Conservation (phyloP, 306 rosid genomes). For the Trifolium subterraneum region DNA sequence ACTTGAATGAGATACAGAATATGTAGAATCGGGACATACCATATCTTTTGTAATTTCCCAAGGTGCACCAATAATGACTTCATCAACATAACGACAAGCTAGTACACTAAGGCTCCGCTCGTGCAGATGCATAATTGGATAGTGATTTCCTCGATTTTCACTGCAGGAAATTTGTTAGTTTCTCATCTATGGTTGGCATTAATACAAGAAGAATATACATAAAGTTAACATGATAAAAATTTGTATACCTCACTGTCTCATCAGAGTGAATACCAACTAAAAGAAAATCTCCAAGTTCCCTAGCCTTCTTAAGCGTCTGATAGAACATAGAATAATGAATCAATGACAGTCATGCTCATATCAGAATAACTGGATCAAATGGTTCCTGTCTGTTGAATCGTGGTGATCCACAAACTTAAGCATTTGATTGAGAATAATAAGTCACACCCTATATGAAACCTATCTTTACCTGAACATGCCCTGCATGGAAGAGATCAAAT, state of each 20-base stretch:
- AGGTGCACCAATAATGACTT: slow-evolving; percentile 98
- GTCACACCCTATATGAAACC: slow-evolving; percentile 10
- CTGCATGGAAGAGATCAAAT: slow-evolving; percentile 99
- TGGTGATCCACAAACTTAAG: slow-evolving; percentile 18
- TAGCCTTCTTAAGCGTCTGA: slow-evolving; percentile 90
- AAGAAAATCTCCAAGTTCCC: slow-evolving; percentile 94
- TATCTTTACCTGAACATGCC: slow-evolving; percentile 84
- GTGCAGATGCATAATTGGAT: slow-evolving; percentile 92
- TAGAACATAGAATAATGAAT: slow-evolving; percentile 35
- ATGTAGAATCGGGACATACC: slow-evolving; percentile 57
- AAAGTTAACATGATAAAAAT: slow-evolving; percentile 31
- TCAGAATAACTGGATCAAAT: slow-evolving; percentile 18
- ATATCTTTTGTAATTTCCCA: slow-evolving; percentile 89
- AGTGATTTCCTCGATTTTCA: slow-evolving; percentile 71
- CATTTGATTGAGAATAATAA: slow-evolving; percentile 30
- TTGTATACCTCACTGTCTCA: slow-evolving; percentile 76
- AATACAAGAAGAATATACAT: slow-evolving; percentile 16
- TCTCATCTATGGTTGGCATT: slow-evolving; percentile 2
- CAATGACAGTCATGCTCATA: slow-evolving; percentile 23
- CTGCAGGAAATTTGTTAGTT: slow-evolving; percentile 57
- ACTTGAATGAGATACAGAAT: slow-evolving; percentile 16
- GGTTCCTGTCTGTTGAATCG: not conserved
- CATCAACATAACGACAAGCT: slow-evolving; percentile 92
- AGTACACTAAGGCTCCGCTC: slow-evolving; percentile 97
- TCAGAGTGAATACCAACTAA: slow-evolving; percentile 90